Base-by-base conservation (phyloP, 2,329 filamentous ascomycete genomes). In the Neobulgaria alba region DNA sequence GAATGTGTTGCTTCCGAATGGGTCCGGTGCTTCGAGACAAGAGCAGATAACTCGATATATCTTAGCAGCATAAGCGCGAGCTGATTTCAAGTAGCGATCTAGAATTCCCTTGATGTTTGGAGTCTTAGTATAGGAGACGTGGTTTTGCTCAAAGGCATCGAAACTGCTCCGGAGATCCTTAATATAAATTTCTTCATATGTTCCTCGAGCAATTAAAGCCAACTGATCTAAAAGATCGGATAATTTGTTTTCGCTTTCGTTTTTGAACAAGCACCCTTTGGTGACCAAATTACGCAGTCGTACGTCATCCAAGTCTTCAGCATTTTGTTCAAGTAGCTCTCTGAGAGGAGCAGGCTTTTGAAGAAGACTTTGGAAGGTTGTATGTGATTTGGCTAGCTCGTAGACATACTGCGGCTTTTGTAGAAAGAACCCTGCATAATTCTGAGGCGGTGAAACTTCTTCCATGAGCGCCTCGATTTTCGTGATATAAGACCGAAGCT, bases 1-100 rank as follows among this genome's bases (percentile, higher is more conserved):
- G 63, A 12, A 64, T 61, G 38, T 75, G 67, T 43, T 12, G 7
- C 12, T 12, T 12, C 23, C 23, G 7, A 12, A 12, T 7, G 7
- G 7, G 23, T 7, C 23, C 12, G 23, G 23, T 7, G 23, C 23
- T 12, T 26, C 23, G 5, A 34, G 4, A 12, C 33, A 17, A 8
- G 9, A 16, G n/a, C 33, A 35, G n/a, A 35, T 35, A 8, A 5
- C 18, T 18, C 20, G 3, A 20, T 19, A 35, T 3, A 20, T 35
- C 2, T 35, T 17, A 8, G 10, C n/a, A 4, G 20, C 33, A 5
- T 5, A 18, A 5, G 17, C n/a, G 15, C 17, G 3, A 3, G 33
- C 4, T 3, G 17, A 5, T 8, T 35, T 10, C 3, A 19, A 10
- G 19, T 18, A 3, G 7, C 20, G 3, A 18, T 20, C 19, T 8